Base-by-base conservation (phyloP, 495 filamentous ascomycete genomes). In the Talaromyces proteolyticus region DNA sequence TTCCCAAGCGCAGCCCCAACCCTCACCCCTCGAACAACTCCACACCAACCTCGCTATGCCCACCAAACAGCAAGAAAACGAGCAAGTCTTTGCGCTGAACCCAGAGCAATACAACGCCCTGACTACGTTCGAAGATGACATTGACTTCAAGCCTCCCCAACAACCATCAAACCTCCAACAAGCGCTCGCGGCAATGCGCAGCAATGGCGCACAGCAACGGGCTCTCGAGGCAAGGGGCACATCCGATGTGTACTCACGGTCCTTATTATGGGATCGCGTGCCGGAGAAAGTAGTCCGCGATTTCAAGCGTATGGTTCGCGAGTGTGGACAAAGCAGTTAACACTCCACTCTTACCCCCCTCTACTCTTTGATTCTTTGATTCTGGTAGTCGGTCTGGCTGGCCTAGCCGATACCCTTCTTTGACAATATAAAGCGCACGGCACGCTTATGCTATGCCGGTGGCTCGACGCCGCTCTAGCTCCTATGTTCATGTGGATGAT, bases 231-330 rank as follows among this genome's bases (percentile, higher is more conserved):
- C 47, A 23, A 58, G 61, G 23, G 36, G 57, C 24, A 63, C 64
- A 23, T 70, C 70, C 16, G 90, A 95, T 58, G 88, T 96, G 38
- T 96, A 97, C 69, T 93, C 89, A 22, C 77, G 92, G 23, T 93
- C 88, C 44, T 77, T 98, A 51, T 84, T 98, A 57, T 96, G 91
- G 91, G 91, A 96, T 59, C 85, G 87, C 62, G 88, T 98, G 53
- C 90, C 94, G 41, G 74, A 82, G 54, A 90, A 98, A 60, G 88
- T 96, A 41, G 91, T 98, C 45, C 81, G 84, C 51, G 88, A 92
- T 67, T 98, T 97, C 71, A 86, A 85, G 57, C 84, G 87, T 61
- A 88, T 95, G 82, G 88, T 93, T 52, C 80, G 65, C 76, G 86
- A 73, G 29, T 75, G 59, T 46, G 69, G 69, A 67, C 61, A 3